phyloP scores from a whole-genome alignment of 768 basidiomycete species.

The Panaeolus papilionaceus region DNA sequence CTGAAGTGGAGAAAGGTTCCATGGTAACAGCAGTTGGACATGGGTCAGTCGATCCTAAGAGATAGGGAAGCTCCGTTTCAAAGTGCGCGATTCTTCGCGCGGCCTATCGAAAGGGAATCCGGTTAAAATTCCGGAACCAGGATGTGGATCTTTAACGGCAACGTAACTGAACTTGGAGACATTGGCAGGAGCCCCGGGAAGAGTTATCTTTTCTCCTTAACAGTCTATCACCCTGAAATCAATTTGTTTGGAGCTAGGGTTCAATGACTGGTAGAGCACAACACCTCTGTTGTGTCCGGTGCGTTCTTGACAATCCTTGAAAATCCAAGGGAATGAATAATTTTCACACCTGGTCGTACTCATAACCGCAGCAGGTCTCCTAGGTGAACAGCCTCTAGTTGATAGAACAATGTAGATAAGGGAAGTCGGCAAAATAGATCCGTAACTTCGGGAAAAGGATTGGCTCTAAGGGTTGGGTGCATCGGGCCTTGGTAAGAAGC shows the following conservation, averaged over 20 bases:
- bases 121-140: slow-evolving; percentile 82
- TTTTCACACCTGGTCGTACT: slow-evolving; percentile 76
- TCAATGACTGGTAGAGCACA: slow-evolving; percentile 74
- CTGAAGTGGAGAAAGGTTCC: slow-evolving; percentile 91
- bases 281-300: slow-evolving; percentile 76
- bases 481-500: slow-evolving; percentile 41
- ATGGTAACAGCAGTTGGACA: slow-evolving; percentile 88
- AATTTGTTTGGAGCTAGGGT: slow-evolving; percentile 78
- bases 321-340: slow-evolving; percentile 78
- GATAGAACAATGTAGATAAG: slow-evolving; percentile 84
- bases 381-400: slow-evolving; percentile 84
- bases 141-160: slow-evolving; percentile 73
- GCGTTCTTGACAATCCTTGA: slow-evolving; percentile 73
- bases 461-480: slow-evolving; percentile 59
- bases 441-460: slow-evolving; percentile 81
- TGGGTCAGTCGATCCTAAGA: slow-evolving; percentile 59
- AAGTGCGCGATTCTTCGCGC: slow-evolving; percentile 65
- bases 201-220: slow-evolving; percentile 84
- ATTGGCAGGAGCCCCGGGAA: slow-evolving; percentile 75
- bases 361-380: slow-evolving; percentile 84
- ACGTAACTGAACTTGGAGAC: slow-evolving; percentile 71
- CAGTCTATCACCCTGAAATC: slow-evolving; percentile 76
- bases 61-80: slow-evolving; percentile 78
- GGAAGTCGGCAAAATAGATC: slow-evolving; percentile 80
- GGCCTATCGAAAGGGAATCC: slow-evolving; percentile 81